Evolutionary conservation across 2,329 filamentous ascomycete genomes (phyloP).

Genomic region (Stagonosporopsis rhizophila): DNA sequence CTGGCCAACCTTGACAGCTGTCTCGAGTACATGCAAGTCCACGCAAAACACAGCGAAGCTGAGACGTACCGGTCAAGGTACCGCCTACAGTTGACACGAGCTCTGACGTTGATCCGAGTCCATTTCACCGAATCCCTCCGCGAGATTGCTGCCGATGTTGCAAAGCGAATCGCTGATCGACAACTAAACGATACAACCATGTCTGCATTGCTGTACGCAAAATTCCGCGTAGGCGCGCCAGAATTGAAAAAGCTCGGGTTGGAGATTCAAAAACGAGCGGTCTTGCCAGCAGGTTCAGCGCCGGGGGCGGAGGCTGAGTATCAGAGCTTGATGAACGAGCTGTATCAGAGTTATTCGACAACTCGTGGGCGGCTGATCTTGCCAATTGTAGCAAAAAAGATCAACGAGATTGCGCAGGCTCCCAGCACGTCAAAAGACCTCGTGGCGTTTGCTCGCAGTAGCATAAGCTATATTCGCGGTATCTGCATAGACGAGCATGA

Average conservation of each 20-base stretch:
- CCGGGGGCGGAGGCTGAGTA: conserved; percentile 68
- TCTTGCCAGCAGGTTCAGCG: conserved; percentile 65
- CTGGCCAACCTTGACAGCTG: conserved; percentile 86
- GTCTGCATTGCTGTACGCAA: conserved; percentile 74
- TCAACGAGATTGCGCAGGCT: conserved; percentile 62
- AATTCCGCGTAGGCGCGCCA: conserved; percentile 71
- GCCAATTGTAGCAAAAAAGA: conserved; percentile 69
- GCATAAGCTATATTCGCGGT: conserved; percentile 70
- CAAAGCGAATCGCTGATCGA: conserved; percentile 69
- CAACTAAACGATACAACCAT: conserved; percentile 75
- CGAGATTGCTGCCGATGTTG: conserved; percentile 68
- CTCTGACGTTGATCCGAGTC: conserved; percentile 70
- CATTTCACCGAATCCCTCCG: conserved; percentile 69
- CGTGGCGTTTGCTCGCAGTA: conserved; percentile 69
- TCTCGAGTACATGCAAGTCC: conserved; percentile 87
- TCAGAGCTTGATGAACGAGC: conserved; percentile 69
- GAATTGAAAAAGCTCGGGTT: conserved; percentile 71
- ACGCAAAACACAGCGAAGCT: conserved; percentile 85
- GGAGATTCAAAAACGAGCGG: conserved; percentile 71
- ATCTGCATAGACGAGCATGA: conserved; percentile 73
- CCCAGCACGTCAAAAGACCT: conserved; percentile 68
- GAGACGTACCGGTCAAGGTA: conserved; percentile 89
- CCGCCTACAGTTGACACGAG: conserved; percentile 76
- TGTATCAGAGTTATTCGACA: conserved; percentile 69
- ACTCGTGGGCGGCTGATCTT: conserved; percentile 65